These are phyloP conservation scores for Lolium rigidum DNA, from an alignment of 176 grass and related monocot genomes.

Conservation along the genomic window DNA sequence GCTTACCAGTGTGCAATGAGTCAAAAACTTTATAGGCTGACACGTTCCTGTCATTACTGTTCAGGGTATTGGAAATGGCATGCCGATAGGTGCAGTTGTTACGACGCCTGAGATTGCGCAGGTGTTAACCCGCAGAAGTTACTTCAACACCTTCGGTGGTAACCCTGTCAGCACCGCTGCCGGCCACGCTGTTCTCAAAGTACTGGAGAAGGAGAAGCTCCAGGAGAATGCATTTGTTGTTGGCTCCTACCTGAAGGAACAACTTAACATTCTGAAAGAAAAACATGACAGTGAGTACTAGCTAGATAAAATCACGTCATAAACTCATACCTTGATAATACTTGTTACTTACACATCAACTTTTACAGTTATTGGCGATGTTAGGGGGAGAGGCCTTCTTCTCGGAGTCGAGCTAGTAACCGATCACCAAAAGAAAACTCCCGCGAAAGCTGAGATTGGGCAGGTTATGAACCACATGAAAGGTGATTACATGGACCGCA, in stretches of 20 bases:
- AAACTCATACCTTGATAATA: neutral
- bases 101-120: conserved; percentile 94
- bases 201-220: conserved; percentile 93
- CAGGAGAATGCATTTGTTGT: conserved; percentile 85
- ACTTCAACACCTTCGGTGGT: conserved; percentile 94
- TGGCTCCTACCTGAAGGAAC: conserved; percentile 86
- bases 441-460: conserved; percentile 77
- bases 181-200: conserved; percentile 81
- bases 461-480: conserved; percentile 83
- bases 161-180: conserved; percentile 93
- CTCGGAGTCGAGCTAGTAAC: conserved; percentile 93
- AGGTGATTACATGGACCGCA: conserved; percentile 50
- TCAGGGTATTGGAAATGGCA: conserved; percentile 95
- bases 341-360: neutral
- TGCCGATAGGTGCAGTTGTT: conserved; percentile 92
- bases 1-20: neutral
- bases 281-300: conserved; percentile 83
- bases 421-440: conserved; percentile 78
- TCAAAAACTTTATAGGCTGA: conserved; percentile 5
- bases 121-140: conserved; percentile 73
- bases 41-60: neutral
- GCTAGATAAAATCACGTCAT: neutral
- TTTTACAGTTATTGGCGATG: conserved; percentile 78
- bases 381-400: conserved; percentile 89
- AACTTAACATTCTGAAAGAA: conserved; percentile 63